Evolutionary conservation across 1,284 basidiomycete genomes (phyloP), one percentile per base, ranked within the genome.

Genomic region (Boletus smithii): DNA sequence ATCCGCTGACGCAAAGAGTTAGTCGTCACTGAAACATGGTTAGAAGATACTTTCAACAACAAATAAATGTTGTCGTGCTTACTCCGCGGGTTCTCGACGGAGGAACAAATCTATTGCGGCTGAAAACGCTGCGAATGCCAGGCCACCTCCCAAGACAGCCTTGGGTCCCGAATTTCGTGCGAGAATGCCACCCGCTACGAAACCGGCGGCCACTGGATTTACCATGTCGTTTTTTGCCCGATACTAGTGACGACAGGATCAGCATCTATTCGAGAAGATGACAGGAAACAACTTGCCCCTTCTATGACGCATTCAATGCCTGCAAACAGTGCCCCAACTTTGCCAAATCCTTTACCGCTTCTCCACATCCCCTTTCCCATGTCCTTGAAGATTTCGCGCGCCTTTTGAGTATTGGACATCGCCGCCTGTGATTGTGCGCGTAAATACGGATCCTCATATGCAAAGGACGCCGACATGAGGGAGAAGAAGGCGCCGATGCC

Each of bases 301-400:
- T 99, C 95, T 50, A 98, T 89, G 53, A 92, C 85, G 63, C 95
- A 99, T 71, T 99, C 97, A 13, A 92, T 84, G 24, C 95, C 94
- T 14, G 91, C 86, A 67, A 93, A 99, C 40, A 99, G 63, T 5
- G 90, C 91, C 14, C 95, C 95, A 39, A 99, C 91, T 72, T 95
- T 97, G 1, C 86, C 95, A 62, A 98, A 98, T 0, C 93, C 90
- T 65, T 88, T 93, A 11, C 95, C 95, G 44, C 79, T 88, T 26
- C 79, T 75, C 81, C 83, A 95, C 93, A 98, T 97, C 37, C 85
- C 86, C 55, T 80, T 83, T 0, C 95, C 95, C 85, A 97, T 98
- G 57, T 98, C 95, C 63, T 85, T 91, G 69, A 98, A 91, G 33
- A 97, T 85, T 57, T 88, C 84, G 38, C 81, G 77, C 0, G 93